Base-by-base conservation (phyloP, 2,329 filamentous ascomycete genomes). In the Aspergillus neoniger region DNA sequence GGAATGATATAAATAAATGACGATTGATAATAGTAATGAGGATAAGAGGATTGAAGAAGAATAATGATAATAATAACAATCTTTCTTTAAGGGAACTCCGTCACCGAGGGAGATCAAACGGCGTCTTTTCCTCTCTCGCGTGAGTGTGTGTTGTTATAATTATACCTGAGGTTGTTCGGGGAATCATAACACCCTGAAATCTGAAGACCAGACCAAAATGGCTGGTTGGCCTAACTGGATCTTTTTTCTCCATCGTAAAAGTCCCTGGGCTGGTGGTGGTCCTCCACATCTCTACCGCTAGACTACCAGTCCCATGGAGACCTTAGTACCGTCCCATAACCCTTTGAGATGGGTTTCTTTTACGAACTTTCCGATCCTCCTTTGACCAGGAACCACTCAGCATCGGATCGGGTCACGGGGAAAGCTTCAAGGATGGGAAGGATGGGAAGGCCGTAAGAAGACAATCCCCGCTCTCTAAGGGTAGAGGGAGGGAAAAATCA, bases 281-380 rank as follows among this genome's bases (percentile, higher is more conserved):
- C 63, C 61, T 65, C 63, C 63, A 65, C 58, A 65, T 58, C 63
- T 59, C 58, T 63, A 63, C 63, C 63, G 58, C 60, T 65, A 50
- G 43, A 51, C 41, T 49, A 53, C 54, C 28, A 51, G n/a, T n/a
- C 57, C 61, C 58, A 63, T 61, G 63, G 63, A 43, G 58, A 41
- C 52, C 32, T 55, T 57, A 44, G 47, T 21, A 55, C 38, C 21
- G 53, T 38, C 32, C 36, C n/a, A 48, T 57, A 44, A 36, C 61
- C 55, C 56, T 59, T 14, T 36, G 12, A 38, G 51, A 50, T 50
- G 47, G 47, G 19, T 47, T 60, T 44, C 52, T 53, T 58, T 52
- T 44, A 55, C 39, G 56, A 63, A 51, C 41, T 38, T 59, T 55
- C 59, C 52, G 55, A 43, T 53, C 21, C 55, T 55, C 38, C 19